phyloP scores from a whole-genome alignment of 345 rosid genomes.

The Angophora floribunda region DNA sequence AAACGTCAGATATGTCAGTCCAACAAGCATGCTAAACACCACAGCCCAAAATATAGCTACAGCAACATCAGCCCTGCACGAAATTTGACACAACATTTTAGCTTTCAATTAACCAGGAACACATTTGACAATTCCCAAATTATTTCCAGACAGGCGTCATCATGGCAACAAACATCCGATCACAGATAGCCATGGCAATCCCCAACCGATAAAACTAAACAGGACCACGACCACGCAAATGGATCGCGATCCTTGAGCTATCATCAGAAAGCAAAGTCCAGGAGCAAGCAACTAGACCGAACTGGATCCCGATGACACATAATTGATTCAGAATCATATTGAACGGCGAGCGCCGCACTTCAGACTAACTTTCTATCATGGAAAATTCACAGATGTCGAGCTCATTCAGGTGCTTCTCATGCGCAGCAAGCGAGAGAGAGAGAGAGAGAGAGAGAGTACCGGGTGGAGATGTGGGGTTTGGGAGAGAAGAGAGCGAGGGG shows the following conservation, averaged over 20 bases:
- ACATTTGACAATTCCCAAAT: background rate
- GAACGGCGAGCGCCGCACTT: background rate
- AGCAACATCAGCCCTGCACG: conserved; percentile 33
- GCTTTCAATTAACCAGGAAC: background rate
- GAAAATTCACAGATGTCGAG: background rate
- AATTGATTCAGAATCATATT: background rate
- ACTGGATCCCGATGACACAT: background rate
- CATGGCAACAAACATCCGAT: background rate
- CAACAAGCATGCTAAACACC: conserved; percentile 18
- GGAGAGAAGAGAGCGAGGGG: conserved; percentile 47
- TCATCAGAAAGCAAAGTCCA: background rate
- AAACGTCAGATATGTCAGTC: conserved; percentile 17
- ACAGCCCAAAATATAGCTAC: conserved; percentile 34
- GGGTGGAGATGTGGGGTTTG: conserved; percentile 22
- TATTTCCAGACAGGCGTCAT: background rate
- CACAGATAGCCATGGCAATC: background rate
- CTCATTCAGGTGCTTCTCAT: background rate
- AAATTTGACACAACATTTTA: background rate
- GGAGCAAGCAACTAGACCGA: background rate
- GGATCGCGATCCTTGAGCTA: background rate
- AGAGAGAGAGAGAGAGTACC: conserved; percentile 5
- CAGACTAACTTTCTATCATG: background rate
- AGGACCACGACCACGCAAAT: background rate
- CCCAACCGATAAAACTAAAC: background rate
- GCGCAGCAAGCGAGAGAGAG: background rate